A percentile compares a stretch with the other conserved stretches of the same genome.
Conservation (phyloP, 805 yeast species). For the Zygoascus biomembranicola region DNA sequence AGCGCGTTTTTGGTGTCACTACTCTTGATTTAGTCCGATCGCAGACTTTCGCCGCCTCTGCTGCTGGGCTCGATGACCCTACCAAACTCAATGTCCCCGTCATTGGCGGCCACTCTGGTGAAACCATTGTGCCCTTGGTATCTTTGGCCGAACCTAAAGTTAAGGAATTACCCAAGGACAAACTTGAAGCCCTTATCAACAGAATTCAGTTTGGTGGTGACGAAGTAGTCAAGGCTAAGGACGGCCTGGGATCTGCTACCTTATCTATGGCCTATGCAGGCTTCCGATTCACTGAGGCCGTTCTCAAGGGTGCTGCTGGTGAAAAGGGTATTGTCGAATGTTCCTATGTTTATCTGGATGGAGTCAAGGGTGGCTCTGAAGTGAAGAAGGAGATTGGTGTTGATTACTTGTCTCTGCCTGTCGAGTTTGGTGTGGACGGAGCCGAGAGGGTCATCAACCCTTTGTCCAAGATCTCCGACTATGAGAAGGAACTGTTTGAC, state of each 20-base stretch:
- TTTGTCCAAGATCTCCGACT: constrained; percentile 61
- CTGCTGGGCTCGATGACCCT: constrained; percentile 37
- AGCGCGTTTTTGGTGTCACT: constrained; percentile 78
- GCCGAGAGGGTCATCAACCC: constrained; percentile 52
- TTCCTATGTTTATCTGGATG: constrained; percentile 33
- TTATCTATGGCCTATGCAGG: constrained; percentile 95
- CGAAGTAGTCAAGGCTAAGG: constrained; percentile 91
- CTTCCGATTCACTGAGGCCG: constrained; percentile 63
- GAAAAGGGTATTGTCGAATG: constrained; percentile 41
- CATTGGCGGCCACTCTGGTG: constrained; percentile 93
- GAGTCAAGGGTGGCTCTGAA: constrained; percentile 43
- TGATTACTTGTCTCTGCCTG: constrained; percentile 69
- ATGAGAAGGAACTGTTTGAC: constrained; percentile 78
- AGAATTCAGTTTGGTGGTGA: constrained; percentile 96
- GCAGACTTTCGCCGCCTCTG: constrained; percentile 62
- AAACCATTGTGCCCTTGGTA: constrained; percentile 83
- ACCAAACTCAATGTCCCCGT: constrained; percentile 56
- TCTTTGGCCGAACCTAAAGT: constrained; percentile 33
- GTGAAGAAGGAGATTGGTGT: constrained; percentile 64
- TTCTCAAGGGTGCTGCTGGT: constrained; percentile 33
- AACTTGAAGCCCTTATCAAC: constrained; percentile 54
- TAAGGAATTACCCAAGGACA: constrained; percentile 24
- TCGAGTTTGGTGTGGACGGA: constrained; percentile 66
- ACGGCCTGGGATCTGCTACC: constrained; percentile 93
- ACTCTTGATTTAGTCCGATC: constrained; percentile 84